Base-by-base conservation (phyloP, 2,329 filamentous ascomycete species). In the Penicillium rolfsii region DNA sequence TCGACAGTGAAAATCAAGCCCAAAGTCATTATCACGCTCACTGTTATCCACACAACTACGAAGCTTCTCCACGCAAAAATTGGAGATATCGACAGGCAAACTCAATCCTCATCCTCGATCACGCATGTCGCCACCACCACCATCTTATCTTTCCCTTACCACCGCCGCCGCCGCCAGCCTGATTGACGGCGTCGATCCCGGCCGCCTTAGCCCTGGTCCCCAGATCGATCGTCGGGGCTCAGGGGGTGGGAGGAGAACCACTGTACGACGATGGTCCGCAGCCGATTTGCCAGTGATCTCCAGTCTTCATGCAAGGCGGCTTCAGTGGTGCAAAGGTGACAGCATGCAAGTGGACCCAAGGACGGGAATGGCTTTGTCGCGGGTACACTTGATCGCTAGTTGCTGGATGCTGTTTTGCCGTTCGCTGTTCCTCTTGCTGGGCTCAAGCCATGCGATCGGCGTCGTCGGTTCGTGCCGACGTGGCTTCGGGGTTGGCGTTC, bases 391-490 rank as follows among this genome's bases (percentile, higher is more conserved):
- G 41, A 12, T 46, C 43, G 12, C 28, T 33, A 16, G 45, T 40
- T 16, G 16, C 30, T 33, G 30, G 30, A 33, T 11, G 30, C 30
- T 33, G 30, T 33, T 33, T 14, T 52, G 16, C 12, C 7, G 35
- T 36, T 36, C 35, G 35, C 19, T 22, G 40, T 53, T 38, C 55
- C 35, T 50, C 19, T 35, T 52, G 54, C 19, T 57, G 55, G 58
- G 62, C 61, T 65, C 63, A 61, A 62, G 55, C 63, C 59, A 65
- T 60, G 57, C 63, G 65, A 67, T 69, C 64, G 66, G 62, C 65
- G 60, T 41, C 60, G 57, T 69, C 67, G 67, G 66, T 56, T 64
- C 62, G 50, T 68, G 63, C 67, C 67, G 64, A 55, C 59, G 67
- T 68, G 67, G 67, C 67, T 68, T 61, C 60, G 59, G 62, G 54